Conservation (phyloP, 495 filamentous ascomycete species). For the Bacidia rubella region DNA sequence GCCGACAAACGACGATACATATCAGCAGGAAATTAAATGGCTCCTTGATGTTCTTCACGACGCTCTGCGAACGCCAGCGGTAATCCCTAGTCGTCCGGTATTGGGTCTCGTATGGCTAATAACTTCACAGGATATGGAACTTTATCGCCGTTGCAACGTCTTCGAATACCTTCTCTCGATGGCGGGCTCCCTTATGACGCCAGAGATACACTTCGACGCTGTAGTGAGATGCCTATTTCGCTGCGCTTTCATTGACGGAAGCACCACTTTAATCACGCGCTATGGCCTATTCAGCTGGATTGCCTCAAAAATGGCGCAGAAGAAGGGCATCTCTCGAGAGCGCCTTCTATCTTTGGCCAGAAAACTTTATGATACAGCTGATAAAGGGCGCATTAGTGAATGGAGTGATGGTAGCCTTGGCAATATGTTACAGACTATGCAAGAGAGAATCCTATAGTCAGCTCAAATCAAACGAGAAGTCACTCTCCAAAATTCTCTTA, state of each 20-base stretch:
- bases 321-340: conserved; percentile 23
- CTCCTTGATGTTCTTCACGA: conserved; percentile 61
- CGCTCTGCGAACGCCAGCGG: conserved; percentile 45
- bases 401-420: conserved; percentile 46
- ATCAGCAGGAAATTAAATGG: conserved; percentile 69
- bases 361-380: conserved; percentile 56
- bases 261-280: conserved; percentile 73
- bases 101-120: not conserved
- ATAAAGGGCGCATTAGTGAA: conserved; percentile 46
- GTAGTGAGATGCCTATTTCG: conserved; percentile 63
- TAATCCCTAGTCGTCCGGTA: conserved; percentile 19
- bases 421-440: too few relatives aligned
- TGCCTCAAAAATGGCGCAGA: conserved; percentile 37
- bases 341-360: conserved; percentile 44
- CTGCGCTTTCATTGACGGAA: conserved; percentile 59
- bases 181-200: conserved; percentile 51
- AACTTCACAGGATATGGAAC: conserved; percentile 49
- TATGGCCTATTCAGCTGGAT: conserved; percentile 76
- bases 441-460: too few relatives aligned
- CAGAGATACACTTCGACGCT: conserved; percentile 45
- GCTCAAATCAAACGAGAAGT: too few relatives aligned
- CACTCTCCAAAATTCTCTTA: too few relatives aligned
- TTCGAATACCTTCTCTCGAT: conserved; percentile 67
- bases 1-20: conserved; percentile 58
- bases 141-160: conserved; percentile 68